Conservation (phyloP, 495 filamentous ascomycete genomes). For the Tuber magnatum region DNA sequence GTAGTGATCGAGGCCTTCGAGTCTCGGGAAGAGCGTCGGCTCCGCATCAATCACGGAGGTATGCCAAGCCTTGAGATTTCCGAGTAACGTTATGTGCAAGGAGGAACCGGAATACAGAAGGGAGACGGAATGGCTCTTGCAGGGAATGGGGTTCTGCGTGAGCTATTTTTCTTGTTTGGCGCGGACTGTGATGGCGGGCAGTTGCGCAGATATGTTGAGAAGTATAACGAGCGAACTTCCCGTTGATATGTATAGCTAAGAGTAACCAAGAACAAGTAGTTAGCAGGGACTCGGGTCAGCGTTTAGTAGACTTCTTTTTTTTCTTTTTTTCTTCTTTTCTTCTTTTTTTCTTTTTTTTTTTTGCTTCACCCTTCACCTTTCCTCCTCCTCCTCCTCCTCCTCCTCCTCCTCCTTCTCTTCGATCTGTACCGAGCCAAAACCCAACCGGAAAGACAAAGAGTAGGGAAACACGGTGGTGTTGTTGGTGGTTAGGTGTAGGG, state of each 20-base stretch:
- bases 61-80: slow-evolving; percentile 13
- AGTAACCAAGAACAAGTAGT: background rate
- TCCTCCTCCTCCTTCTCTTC: background rate
- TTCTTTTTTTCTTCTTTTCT: background rate
- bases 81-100: slow-evolving; percentile 23
- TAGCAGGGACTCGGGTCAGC: background rate
- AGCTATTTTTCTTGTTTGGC: background rate
- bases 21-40: slow-evolving; percentile 41
- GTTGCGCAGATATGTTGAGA: slow-evolving; percentile 11
- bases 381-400: too few species aligned
- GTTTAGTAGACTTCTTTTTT: background rate
- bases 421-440: background rate
- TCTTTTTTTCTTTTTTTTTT: background rate
- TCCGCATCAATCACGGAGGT: slow-evolving; percentile 39
- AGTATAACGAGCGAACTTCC: slow-evolving; percentile 24
- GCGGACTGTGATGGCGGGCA: background rate
- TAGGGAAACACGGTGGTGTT: slow-evolving; percentile 4
- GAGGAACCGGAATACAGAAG: slow-evolving; percentile 18
- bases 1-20: slow-evolving; percentile 38
- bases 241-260: slow-evolving; percentile 1
- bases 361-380: too few species aligned
- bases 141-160: background rate
- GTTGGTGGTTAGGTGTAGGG: slow-evolving; percentile 19
- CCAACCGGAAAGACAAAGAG: background rate
- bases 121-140: slow-evolving; percentile 5